Evolutionary conservation across 495 filamentous ascomycete genomes (phyloP).

Genomic region (Cercophora scortea): DNA sequence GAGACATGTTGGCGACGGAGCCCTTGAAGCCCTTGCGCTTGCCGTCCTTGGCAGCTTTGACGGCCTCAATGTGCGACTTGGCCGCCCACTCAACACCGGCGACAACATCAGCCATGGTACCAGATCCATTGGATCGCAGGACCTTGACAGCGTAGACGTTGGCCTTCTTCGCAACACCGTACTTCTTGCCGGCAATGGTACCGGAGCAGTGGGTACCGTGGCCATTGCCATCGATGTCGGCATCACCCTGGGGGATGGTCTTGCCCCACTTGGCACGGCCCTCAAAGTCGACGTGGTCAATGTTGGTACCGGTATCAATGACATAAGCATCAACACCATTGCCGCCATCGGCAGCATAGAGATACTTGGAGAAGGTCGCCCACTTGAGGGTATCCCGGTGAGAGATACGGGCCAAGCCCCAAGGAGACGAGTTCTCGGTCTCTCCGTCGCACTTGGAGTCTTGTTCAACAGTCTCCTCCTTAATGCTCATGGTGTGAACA

Average conservation of each 20-base stretch:
- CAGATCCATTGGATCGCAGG: slow-evolving; percentile 91
- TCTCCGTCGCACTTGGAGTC: slow-evolving; percentile 30
- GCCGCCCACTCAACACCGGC: slow-evolving; percentile 97
- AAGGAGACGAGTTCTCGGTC: slow-evolving; percentile 86
- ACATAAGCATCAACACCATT: slow-evolving; percentile 99
- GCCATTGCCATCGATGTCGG: slow-evolving; percentile 90
- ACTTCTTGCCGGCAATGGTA: slow-evolving; percentile 95
- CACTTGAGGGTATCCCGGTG: slow-evolving; percentile 82
- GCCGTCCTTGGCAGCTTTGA: slow-evolving; percentile 67
- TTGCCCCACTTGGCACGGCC: slow-evolving; percentile 94
- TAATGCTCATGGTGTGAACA: slow-evolving; percentile 62
- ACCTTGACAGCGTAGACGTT: slow-evolving; percentile 97
- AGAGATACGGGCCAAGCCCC: slow-evolving; percentile 96
- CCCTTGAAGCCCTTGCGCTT: slow-evolving; percentile 96
- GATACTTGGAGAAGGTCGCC: slow-evolving; percentile 94
- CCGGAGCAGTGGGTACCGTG: slow-evolving; percentile 99
- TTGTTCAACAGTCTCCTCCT: slow-evolving; percentile 10
- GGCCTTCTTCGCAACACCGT: slow-evolving; percentile 98
- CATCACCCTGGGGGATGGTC: slow-evolving; percentile 81
- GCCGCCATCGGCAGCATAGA: slow-evolving; percentile 83
- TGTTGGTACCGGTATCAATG: slow-evolving; percentile 95
- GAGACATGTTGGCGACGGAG: slow-evolving; percentile 97
- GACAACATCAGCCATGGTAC: slow-evolving; percentile 97
- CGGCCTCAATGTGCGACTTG: slow-evolving; percentile 63
- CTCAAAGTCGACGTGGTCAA: slow-evolving; percentile 92